Evolutionary conservation across 2,329 filamentous ascomycete genomes (phyloP).

Genomic region (Chaetoscypha palmicola): DNA sequence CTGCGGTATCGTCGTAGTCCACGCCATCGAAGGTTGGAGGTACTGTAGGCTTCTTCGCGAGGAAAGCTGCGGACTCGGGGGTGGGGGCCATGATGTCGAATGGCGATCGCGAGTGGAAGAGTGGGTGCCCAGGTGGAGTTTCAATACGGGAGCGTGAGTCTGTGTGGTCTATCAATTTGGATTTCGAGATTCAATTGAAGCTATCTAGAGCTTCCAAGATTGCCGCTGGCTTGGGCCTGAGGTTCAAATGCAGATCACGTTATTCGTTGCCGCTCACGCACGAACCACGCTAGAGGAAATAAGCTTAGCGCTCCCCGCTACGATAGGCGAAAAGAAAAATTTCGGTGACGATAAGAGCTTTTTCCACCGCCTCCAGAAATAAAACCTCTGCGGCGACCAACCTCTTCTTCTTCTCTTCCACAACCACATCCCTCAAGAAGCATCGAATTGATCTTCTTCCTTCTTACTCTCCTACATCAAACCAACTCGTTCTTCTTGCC

Average conservation of each 20-base stretch:
- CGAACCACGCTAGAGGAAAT: slow-evolving; percentile 1
- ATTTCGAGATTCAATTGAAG: slow-evolving; percentile 4
- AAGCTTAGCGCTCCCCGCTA: slow-evolving; percentile 13
- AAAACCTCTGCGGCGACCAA: slow-evolving; percentile 14
- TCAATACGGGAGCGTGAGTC: too few relatives aligned
- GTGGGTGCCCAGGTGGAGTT: too few relatives aligned
- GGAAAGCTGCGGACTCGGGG: slow-evolving; percentile 73
- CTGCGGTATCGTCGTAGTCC: slow-evolving; percentile 75
- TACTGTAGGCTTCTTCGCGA: slow-evolving; percentile 77
- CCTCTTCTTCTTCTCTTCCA: slow-evolving; percentile 12
- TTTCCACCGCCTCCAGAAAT: slow-evolving; percentile 16
- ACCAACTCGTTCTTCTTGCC: neutral
- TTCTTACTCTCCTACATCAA: slow-evolving; percentile 4
- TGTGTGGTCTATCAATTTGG: slow-evolving; percentile 1
- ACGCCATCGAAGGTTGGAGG: slow-evolving; percentile 80
- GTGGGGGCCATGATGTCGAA: slow-evolving; percentile 57
- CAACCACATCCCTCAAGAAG: slow-evolving; percentile 7
- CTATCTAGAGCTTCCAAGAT: slow-evolving; percentile 3
- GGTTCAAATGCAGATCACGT: neutral
- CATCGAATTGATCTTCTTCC: slow-evolving; percentile 3
- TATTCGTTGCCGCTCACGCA: neutral
- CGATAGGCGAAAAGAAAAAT: slow-evolving; percentile 21
- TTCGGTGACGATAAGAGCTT: slow-evolving; percentile 25
- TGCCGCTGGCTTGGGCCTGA: too few relatives aligned
- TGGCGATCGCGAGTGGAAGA: neutral